These are phyloP conservation scores for Trichoderma virens DNA, from an alignment of 495 filamentous ascomycete genomes.

Conservation along the genomic window DNA sequence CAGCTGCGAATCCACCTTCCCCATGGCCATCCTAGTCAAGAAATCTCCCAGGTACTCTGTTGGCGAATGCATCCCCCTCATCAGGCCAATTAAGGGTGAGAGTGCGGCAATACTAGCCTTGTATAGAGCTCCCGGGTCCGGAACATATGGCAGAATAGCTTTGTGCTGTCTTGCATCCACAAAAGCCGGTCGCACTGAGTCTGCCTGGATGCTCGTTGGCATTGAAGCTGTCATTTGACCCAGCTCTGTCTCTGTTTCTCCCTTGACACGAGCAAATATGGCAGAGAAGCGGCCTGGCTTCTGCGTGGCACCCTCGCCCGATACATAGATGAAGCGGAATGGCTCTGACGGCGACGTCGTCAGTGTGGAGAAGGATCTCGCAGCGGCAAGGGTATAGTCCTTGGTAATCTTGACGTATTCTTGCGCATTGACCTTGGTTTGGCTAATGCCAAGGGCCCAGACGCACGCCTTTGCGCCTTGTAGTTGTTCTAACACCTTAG, in stretches of 20 bases:
- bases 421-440: constrained; percentile 48
- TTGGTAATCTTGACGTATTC: constrained; percentile 62
- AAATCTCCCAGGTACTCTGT: constrained; percentile 34
- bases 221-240: constrained; percentile 28
- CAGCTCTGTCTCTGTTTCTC: constrained; percentile 50
- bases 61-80: constrained; percentile 28
- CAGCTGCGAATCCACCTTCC: constrained; percentile 35
- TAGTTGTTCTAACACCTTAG: constrained; percentile 48
- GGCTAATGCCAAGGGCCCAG: constrained; percentile 61
- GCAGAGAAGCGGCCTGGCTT: constrained; percentile 44
- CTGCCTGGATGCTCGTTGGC: constrained; percentile 35
- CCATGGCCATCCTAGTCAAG: constrained; percentile 51
- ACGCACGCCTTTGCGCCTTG: constrained; percentile 58
- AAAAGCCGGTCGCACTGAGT: constrained; percentile 44
- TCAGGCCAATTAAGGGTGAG: constrained; percentile 12
- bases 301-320: constrained; percentile 47
- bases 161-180: constrained; percentile 43
- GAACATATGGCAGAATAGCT: constrained; percentile 42
- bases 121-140: constrained; percentile 16
- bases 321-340: constrained; percentile 65
- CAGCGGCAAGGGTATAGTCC: constrained; percentile 53
- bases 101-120: background rate
- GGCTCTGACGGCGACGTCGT: constrained; percentile 24
- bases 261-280: constrained; percentile 55
- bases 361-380: constrained; percentile 45